Percentiles rank a stretch among this genome's conserved stretches.
These are phyloP conservation scores for Erodium chrysanthum DNA, from an alignment of 441 rosid species.

Conservation along the genomic window DNA sequence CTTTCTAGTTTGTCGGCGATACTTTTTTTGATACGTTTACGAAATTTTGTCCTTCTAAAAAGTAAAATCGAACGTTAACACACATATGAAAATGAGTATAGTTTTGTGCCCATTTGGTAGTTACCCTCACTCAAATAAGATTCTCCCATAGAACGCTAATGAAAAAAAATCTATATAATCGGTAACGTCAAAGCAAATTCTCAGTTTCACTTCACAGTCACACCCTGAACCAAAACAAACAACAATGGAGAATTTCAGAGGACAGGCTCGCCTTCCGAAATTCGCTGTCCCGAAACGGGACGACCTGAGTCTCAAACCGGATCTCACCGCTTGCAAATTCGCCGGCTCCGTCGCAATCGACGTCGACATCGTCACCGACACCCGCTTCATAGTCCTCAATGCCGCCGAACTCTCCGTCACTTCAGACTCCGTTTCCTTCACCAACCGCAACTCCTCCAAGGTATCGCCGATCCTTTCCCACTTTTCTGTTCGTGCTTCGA, in stretches of 20 bases:
- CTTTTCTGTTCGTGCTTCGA: background rate
- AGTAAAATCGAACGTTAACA: too few species aligned
- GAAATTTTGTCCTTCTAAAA: too few species aligned
- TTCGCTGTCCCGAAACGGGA: constrained; percentile 74
- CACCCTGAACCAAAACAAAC: background rate
- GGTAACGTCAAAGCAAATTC: background rate
- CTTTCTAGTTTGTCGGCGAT: too few species aligned
- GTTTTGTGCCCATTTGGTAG: too few species aligned
- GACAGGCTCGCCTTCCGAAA: constrained; percentile 76
- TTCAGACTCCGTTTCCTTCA: constrained; percentile 39
- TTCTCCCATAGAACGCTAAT: too few species aligned
- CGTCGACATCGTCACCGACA: constrained; percentile 43
- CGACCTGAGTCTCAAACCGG: constrained; percentile 64
- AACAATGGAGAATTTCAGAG: constrained; percentile 68
- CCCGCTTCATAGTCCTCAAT: constrained; percentile 76
- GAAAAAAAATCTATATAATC: too few species aligned
- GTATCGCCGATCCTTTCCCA: constrained; percentile 23
- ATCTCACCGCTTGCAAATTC: constrained; percentile 65
- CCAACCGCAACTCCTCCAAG: constrained; percentile 38
- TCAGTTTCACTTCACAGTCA: background rate
- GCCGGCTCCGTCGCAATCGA: constrained; percentile 50
- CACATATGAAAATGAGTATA: too few species aligned
- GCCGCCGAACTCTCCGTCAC: constrained; percentile 69
- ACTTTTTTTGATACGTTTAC: too few species aligned
- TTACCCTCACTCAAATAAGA: too few species aligned